Conservation (phyloP, 768 basidiomycete genomes). For the Psilocybe subaeruginosa region DNA sequence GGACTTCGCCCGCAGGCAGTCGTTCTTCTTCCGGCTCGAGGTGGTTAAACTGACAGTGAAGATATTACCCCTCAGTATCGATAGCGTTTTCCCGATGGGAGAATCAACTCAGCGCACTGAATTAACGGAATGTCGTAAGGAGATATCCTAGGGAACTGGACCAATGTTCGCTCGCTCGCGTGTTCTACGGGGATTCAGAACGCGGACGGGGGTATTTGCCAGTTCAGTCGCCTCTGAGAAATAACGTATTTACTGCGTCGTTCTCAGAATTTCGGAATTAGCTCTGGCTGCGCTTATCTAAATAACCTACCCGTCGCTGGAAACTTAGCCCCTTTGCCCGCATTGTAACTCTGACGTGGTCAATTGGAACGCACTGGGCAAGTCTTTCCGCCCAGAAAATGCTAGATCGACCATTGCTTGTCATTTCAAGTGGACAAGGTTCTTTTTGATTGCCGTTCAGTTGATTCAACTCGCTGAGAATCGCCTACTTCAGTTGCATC, state of each 20-base stretch:
- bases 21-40: not conserved
- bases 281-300: constrained; percentile 9
- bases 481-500: constrained; percentile 27
- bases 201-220: constrained; percentile 10
- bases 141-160: not conserved
- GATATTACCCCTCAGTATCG: not conserved
- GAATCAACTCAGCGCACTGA: not conserved
- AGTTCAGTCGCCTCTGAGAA: constrained; percentile 13
- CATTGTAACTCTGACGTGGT: not conserved
- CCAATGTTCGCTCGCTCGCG: constrained; percentile 6
- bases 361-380: not conserved
- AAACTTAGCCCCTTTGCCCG: not conserved
- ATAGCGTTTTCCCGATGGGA: not conserved
- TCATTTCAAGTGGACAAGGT: constrained; percentile 25
- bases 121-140: not conserved
- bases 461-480: not conserved
- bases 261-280: not conserved
- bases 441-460: not conserved
- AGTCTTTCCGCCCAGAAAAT: not conserved
- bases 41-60: not conserved
- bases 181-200: constrained; percentile 6
- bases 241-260: constrained; percentile 8
- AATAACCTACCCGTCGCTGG: not conserved
- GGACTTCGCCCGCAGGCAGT: not conserved
- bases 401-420: constrained; percentile 9